Evolutionary conservation across 805 yeast genomes (phyloP).

Genomic region (Candida silvicultrix): DNA sequence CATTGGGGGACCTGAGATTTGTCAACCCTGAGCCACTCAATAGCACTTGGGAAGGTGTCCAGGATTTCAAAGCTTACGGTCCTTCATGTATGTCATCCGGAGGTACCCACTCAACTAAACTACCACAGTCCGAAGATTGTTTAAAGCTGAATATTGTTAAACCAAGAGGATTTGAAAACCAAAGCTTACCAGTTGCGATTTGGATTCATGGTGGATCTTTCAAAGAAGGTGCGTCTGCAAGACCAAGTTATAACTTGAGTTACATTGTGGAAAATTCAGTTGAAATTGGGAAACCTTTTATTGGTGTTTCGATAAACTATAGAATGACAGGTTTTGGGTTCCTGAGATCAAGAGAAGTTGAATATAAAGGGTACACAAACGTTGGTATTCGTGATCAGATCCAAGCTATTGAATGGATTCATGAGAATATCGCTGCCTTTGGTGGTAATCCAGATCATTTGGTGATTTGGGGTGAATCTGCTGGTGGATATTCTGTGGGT

Average conservation of each 20-base stretch:
- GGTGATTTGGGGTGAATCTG: slow-evolving; percentile 32
- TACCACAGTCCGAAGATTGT: slow-evolving; percentile 24
- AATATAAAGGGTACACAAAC: slow-evolving; percentile 22
- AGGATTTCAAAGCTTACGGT: slow-evolving; percentile 17
- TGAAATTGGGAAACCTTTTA: slow-evolving; percentile 17
- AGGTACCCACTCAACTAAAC: slow-evolving; percentile 7
- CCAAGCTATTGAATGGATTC: slow-evolving; percentile 29
- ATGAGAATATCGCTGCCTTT: slow-evolving; percentile 26
- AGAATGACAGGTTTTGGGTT: slow-evolving; percentile 32
- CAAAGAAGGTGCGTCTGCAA: slow-evolving; percentile 18
- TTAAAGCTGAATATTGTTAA: slow-evolving; percentile 22
- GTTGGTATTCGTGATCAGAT: slow-evolving; percentile 31
- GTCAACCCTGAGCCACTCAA: slow-evolving; percentile 14
- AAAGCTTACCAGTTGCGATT: slow-evolving; percentile 24
- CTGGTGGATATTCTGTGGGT: slow-evolving; percentile 26
- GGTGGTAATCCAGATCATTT: slow-evolving; percentile 31
- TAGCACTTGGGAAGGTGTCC: slow-evolving; percentile 9
- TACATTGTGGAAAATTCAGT: slow-evolving; percentile 12
- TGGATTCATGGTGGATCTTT: slow-evolving; percentile 34
- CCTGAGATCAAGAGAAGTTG: slow-evolving; percentile 19
- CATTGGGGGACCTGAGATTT: slow-evolving; percentile 21
- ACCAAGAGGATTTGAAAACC: slow-evolving; percentile 12
- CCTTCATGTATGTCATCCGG: slow-evolving; percentile 15
- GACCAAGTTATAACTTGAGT: slow-evolving; percentile 12
- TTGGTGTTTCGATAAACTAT: slow-evolving; percentile 32